Evolutionary conservation across 371 early-diverging fungal species (phyloP).

Genomic region (Mucor lusitanicus): DNA sequence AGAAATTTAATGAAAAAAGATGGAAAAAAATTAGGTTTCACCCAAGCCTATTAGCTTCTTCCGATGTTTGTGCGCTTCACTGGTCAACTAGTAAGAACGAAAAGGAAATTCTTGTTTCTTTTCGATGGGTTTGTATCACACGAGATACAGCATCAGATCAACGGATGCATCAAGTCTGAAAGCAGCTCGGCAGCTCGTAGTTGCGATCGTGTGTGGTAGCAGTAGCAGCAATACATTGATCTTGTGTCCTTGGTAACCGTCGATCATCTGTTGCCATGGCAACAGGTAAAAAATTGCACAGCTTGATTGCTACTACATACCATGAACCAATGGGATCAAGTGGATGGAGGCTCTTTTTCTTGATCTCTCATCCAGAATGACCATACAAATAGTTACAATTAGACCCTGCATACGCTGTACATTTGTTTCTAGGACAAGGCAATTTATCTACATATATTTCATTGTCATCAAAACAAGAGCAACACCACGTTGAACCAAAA

Average conservation of each 20-base stretch:
- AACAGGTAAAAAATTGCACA: too few relatives aligned
- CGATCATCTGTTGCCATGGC: too few relatives aligned
- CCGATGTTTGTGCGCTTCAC: background rate
- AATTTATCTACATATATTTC: background rate
- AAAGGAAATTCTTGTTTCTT: background rate
- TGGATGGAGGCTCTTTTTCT: too few relatives aligned
- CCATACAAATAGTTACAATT: background rate
- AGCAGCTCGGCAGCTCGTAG: too few relatives aligned
- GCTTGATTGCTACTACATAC: too few relatives aligned
- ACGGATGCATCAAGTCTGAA: background rate
- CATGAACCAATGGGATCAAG: too few relatives aligned
- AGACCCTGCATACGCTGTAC: background rate
- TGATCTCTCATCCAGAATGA: too few relatives aligned
- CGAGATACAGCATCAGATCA: background rate
- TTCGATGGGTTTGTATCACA: background rate
- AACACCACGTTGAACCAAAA: too few relatives aligned
- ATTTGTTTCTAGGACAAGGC: background rate
- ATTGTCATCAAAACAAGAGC: background rate
- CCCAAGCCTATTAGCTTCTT: background rate
- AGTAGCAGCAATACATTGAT: too few relatives aligned
- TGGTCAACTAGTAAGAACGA: background rate
- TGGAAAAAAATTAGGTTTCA: background rate
- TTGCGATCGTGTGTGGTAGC: too few relatives aligned
- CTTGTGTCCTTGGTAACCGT: too few relatives aligned
- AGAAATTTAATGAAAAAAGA: background rate